These are phyloP conservation scores for Claviceps quebecensis DNA, from an alignment of 2,329 filamentous ascomycete species.

Conservation along the genomic window DNA sequence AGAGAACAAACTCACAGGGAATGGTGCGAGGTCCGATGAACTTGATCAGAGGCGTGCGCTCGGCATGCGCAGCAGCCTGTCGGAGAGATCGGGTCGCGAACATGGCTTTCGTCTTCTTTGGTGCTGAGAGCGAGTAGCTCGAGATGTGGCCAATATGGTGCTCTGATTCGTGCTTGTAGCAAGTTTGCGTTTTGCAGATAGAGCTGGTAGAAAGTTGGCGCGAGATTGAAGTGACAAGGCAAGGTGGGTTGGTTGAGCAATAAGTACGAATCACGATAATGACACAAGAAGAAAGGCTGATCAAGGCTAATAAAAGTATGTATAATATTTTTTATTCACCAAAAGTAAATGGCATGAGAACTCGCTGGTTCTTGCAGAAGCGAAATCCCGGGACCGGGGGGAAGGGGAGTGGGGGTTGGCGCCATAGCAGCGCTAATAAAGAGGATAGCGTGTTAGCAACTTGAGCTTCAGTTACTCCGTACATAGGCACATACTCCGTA, in stretches of 20 bases:
- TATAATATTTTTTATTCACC: constrained; percentile 4
- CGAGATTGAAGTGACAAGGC: neutral
- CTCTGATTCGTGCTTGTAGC: neutral
- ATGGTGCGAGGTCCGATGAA: constrained; percentile 47
- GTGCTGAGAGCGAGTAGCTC: neutral
- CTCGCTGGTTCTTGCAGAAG: neutral
- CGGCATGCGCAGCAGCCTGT: constrained; percentile 43
- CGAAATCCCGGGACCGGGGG: neutral
- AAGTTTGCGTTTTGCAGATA: neutral
- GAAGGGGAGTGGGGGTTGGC: neutral
- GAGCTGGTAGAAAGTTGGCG: neutral
- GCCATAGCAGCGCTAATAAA: neutral
- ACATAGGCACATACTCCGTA: too few species aligned
- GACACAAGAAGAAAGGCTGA: neutral
- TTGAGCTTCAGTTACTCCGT: too few species aligned
- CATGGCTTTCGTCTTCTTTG: constrained; percentile 23
- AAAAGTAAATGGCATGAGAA: neutral
- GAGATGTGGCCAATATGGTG: neutral
- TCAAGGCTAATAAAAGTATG: neutral
- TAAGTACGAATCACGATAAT: neutral
- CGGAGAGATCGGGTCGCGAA: constrained; percentile 41
- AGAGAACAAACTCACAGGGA: constrained; percentile 29
- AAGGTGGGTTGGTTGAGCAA: neutral
- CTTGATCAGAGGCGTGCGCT: constrained; percentile 47
- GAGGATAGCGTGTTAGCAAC: too few species aligned